Evolutionary conservation across 1,139 yeast genomes (phyloP).

Genomic region (Arxiozyma bovina): DNA sequence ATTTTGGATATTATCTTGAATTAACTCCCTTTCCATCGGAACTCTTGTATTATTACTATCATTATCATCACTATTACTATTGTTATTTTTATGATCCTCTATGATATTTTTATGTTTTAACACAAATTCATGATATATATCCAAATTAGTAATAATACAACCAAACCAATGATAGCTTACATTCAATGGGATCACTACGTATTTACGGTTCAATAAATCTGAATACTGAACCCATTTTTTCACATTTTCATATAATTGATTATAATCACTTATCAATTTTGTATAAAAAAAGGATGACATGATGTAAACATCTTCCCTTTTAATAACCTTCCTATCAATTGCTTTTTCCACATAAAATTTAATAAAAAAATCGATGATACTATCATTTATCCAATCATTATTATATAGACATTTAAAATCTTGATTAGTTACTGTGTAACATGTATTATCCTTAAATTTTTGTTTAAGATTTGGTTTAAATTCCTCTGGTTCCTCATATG

Average conservation of each 20-base stretch:
- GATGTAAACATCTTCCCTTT: constrained; percentile 41
- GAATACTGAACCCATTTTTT: constrained; percentile 73
- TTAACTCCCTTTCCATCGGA: background rate
- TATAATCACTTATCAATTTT: constrained; percentile 40
- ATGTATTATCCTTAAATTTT: constrained; percentile 40
- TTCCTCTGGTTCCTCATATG: constrained; percentile 41
- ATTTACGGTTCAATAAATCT: constrained; percentile 52
- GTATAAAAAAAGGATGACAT: constrained; percentile 83
- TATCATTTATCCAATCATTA: constrained; percentile 70
- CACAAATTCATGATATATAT: constrained; percentile 13
- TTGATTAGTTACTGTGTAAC: constrained; percentile 44
- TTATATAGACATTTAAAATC: constrained; percentile 64
- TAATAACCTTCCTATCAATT: constrained; percentile 16
- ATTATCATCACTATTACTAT: background rate
- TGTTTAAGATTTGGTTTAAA: constrained; percentile 49
- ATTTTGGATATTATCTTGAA: background rate
- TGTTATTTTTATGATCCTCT: constrained; percentile 3
- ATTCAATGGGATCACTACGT: constrained; percentile 73
- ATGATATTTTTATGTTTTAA: constrained; percentile 1
- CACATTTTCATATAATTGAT: constrained; percentile 52
- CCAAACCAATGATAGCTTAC: constrained; percentile 84
- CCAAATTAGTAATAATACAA: constrained; percentile 50
- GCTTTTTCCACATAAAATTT: constrained; percentile 46
- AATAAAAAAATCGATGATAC: constrained; percentile 62
- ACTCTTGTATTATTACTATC: no score